Evolutionary conservation across 305 asterid genomes (phyloP).

Genomic region (Solanum aculeatissimum): DNA sequence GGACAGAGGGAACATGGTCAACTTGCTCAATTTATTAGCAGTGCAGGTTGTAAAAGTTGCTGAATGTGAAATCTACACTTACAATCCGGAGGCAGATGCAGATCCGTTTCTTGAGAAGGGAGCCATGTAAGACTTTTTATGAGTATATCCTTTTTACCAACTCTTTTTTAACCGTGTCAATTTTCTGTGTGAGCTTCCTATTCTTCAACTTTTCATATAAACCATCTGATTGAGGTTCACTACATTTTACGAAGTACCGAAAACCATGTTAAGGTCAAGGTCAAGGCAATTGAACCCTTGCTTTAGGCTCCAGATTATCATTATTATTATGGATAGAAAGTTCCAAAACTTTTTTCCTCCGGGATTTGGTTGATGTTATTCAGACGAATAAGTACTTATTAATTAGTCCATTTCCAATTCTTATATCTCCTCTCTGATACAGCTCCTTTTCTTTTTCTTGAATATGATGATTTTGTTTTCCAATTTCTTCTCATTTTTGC

Average conservation of each 20-base stretch:
- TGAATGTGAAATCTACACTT: conserved; percentile 88
- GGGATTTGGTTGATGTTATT: neutral
- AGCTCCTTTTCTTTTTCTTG: neutral
- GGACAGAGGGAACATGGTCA: neutral
- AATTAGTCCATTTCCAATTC: neutral
- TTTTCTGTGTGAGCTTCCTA: neutral
- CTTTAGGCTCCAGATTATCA: neutral
- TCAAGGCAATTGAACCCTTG: neutral
- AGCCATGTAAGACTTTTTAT: conserved; percentile 49
- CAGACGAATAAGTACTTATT: neutral
- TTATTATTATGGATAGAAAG: neutral
- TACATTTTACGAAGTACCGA: neutral
- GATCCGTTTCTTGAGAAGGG: conserved; percentile 80
- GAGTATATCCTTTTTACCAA: neutral
- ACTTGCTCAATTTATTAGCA: conserved; percentile 1
- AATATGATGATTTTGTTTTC: neutral
- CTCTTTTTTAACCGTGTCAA: neutral
- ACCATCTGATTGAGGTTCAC: neutral
- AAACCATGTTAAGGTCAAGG: neutral
- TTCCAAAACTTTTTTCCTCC: neutral
- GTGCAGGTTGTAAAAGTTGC: conserved; percentile 78
- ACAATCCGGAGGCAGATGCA: conserved; percentile 78
- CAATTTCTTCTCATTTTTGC: neutral
- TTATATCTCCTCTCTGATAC: neutral
- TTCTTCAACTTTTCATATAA: neutral